Evolutionary conservation across 805 yeast species (phyloP).

Genomic region (Kazachstania kunashirensis): DNA sequence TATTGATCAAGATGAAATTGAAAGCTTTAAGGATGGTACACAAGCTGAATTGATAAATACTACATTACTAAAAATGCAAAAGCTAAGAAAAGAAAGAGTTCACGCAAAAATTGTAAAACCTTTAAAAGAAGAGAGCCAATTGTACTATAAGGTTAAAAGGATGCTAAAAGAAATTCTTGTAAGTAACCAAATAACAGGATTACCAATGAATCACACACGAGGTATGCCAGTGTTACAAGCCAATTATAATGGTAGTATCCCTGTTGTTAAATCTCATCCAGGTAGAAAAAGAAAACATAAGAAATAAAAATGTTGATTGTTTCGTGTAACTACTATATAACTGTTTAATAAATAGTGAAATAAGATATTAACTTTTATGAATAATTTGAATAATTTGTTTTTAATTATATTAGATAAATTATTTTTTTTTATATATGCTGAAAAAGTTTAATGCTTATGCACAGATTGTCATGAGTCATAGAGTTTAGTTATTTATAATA

Average conservation of each 20-base stretch:
- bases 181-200: constrained; percentile 28
- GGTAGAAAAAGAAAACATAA: constrained; percentile 25
- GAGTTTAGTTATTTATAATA: too few relatives aligned
- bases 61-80: constrained; percentile 40
- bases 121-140: constrained; percentile 32
- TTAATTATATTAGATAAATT: too few relatives aligned
- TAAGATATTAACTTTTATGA: too few relatives aligned
- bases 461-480: too few relatives aligned
- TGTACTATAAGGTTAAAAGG: constrained; percentile 37
- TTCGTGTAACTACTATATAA: too few relatives aligned
- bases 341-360: too few relatives aligned
- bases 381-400: too few relatives aligned
- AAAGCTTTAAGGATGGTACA: constrained; percentile 35
- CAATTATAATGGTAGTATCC: constrained; percentile 71
- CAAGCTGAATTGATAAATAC: constrained; percentile 36
- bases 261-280: constrained; percentile 38
- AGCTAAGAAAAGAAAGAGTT: constrained; percentile 39
- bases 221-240: constrained; percentile 60
- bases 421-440: too few relatives aligned
- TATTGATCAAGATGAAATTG: constrained; percentile 44
- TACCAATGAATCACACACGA: constrained; percentile 26
- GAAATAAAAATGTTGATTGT: constrained; percentile 1
- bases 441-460: too few relatives aligned
- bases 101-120: constrained; percentile 32
- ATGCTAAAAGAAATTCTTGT: constrained; percentile 37